Conservation (phyloP, 2,329 filamentous ascomycete genomes). For the Cordyceps fumosorosea region DNA sequence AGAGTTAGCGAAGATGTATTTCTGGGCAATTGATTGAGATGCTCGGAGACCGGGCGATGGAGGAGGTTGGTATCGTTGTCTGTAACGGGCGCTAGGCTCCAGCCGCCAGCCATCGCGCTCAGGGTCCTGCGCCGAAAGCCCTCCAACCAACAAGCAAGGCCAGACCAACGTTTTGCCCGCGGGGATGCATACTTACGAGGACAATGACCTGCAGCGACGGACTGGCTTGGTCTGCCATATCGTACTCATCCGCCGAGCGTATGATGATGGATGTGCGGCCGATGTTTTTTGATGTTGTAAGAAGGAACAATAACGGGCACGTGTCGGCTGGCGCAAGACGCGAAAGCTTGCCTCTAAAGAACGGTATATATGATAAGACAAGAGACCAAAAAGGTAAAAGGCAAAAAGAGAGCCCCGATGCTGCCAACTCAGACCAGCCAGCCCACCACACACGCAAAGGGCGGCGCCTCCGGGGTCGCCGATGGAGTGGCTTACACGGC, state of each 20-base stretch:
- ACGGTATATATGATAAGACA: not conserved
- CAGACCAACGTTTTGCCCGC: not conserved
- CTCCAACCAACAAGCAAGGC: not conserved
- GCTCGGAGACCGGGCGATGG: not conserved
- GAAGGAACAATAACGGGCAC: not conserved
- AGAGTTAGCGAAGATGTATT: not conserved
- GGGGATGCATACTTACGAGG: slow-evolving; percentile 49
- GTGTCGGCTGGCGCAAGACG: not conserved
- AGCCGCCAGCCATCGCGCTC: not conserved
- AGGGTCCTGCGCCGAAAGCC: not conserved
- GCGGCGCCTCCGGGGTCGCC: slow-evolving; percentile 6
- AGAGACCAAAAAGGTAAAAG: not conserved
- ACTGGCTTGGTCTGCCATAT: slow-evolving; percentile 22
- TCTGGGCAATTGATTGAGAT: not conserved
- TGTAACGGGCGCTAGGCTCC: slow-evolving; percentile 6
- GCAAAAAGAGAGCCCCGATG: not conserved
- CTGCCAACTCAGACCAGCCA: not conserved
- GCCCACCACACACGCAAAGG: too few species aligned
- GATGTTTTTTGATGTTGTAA: not conserved
- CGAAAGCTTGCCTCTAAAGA: not conserved
- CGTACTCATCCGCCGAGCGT: slow-evolving; percentile 2
- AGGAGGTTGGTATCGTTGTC: not conserved
- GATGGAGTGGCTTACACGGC: slow-evolving; percentile 8
- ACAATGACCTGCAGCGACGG: slow-evolving; percentile 68
- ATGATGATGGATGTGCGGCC: too few species aligned